Evolutionary conservation across 176 grass and related monocot species (phyloP).

Genomic region (Cymbopogon citratus): DNA sequence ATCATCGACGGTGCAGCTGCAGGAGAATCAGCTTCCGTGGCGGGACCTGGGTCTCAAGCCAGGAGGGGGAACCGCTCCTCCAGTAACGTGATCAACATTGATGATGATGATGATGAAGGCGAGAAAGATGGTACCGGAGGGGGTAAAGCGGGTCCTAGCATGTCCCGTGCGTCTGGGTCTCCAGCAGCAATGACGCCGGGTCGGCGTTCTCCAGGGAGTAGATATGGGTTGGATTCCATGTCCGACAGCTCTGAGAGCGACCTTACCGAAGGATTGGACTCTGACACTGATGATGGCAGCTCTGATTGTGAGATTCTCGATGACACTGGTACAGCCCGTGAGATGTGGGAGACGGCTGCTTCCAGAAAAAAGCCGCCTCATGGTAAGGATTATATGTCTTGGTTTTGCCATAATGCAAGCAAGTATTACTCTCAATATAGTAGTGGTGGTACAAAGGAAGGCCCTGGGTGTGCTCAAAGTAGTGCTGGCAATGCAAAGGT

Average conservation of each 20-base stretch:
- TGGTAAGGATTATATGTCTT: background rate
- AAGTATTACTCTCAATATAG: background rate
- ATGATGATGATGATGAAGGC: slow-evolving; percentile 53
- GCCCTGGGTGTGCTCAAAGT: background rate
- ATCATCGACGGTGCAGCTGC: slow-evolving; percentile 20
- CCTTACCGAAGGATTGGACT: slow-evolving; percentile 21
- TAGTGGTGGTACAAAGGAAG: background rate
- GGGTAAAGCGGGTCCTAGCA: slow-evolving; percentile 24
- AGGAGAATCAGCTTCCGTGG: slow-evolving; percentile 4
- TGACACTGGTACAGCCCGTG: slow-evolving; percentile 45
- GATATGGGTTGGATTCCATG: slow-evolving; percentile 43
- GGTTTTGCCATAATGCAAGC: background rate
- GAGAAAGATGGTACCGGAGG: background rate
- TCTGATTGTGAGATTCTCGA: slow-evolving; percentile 88
- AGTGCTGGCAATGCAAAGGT: slow-evolving; percentile 14
- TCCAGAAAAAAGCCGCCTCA: slow-evolving; percentile 31
- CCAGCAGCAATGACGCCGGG: background rate
- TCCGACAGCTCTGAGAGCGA: slow-evolving; percentile 46
- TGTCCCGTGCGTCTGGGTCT: background rate
- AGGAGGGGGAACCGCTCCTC: slow-evolving; percentile 27
- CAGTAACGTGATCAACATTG: slow-evolving; percentile 68
- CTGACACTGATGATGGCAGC: slow-evolving; percentile 3
- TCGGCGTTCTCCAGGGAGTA: slow-evolving; percentile 34
- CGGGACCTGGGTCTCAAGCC: slow-evolving; percentile 3
- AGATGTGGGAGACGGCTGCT: slow-evolving; percentile 75